These are phyloP conservation scores for Chrysosporium keratinophilum DNA, from an alignment of 2,329 filamentous ascomycete genomes.

Conservation along the genomic window DNA sequence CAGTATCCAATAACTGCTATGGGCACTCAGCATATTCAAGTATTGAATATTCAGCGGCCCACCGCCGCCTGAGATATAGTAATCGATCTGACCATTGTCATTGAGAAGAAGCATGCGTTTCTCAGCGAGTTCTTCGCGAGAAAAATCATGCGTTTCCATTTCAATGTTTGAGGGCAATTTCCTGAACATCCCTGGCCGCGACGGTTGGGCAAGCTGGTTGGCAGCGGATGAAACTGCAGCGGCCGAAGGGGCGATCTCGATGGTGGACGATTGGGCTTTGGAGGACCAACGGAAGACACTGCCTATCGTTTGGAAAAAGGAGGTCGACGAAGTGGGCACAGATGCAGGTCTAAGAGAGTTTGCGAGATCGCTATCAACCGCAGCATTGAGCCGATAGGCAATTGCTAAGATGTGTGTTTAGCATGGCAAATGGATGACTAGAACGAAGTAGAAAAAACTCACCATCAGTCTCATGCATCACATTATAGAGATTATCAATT, in stretches of 20 bases:
- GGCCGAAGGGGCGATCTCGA: slow-evolving; percentile 41
- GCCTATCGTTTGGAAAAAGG: slow-evolving; percentile 55
- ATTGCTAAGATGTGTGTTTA: slow-evolving; percentile 47
- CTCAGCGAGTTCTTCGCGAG: slow-evolving; percentile 82
- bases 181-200: slow-evolving; percentile 40
- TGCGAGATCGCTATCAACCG: slow-evolving; percentile 72
- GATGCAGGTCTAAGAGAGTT: slow-evolving; percentile 64
- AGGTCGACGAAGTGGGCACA: slow-evolving; percentile 61
- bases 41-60: slow-evolving; percentile 92
- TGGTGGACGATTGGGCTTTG: slow-evolving; percentile 40
- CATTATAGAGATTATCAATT: slow-evolving; percentile 93
- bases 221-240: slow-evolving; percentile 58
- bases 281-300: slow-evolving; percentile 50
- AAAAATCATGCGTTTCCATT: slow-evolving; percentile 90
- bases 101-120: slow-evolving; percentile 79
- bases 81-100: slow-evolving; percentile 94
- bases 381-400: slow-evolving; percentile 82
- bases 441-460: slow-evolving; percentile 16
- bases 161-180: slow-evolving; percentile 64
- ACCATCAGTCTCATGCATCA: slow-evolving; percentile 63
- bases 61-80: slow-evolving; percentile 68
- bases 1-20: slow-evolving; percentile 86
- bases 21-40: slow-evolving; percentile 89
- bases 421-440: background rate
- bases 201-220: slow-evolving; percentile 17